Evolutionary conservation across 257 asterid species (phyloP).

Genomic region (Buddleja alternifolia): DNA sequence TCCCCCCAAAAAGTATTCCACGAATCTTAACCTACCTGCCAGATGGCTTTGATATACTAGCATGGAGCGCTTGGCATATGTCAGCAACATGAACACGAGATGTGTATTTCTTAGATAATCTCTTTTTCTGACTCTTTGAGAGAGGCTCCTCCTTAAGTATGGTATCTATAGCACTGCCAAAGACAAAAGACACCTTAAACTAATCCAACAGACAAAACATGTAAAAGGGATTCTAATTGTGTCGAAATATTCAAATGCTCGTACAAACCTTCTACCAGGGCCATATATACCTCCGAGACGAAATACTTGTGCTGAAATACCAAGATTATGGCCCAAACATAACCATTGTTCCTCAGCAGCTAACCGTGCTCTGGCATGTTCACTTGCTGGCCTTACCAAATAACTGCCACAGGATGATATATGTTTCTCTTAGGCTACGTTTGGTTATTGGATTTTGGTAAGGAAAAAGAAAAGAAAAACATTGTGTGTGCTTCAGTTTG

Average conservation of each 20-base stretch:
- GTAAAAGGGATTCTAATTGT: neutral
- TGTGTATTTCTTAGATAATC: conserved; percentile 62
- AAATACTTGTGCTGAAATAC: conserved; percentile 62
- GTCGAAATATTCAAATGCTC: neutral
- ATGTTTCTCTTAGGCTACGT: conserved; percentile 10
- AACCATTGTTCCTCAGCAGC: conserved; percentile 89
- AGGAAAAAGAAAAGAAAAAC: no score
- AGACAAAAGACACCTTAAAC: neutral
- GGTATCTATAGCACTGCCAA: conserved; percentile 85
- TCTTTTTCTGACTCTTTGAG: conserved; percentile 58
- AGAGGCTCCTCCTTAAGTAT: conserved; percentile 63
- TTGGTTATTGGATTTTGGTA: no score
- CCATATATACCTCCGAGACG: conserved; percentile 97
- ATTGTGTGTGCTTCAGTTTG: no score
- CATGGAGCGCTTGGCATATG: conserved; percentile 81
- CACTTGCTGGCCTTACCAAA: conserved; percentile 54
- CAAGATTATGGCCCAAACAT: conserved; percentile 54
- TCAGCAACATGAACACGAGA: conserved; percentile 90
- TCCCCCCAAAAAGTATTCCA: neutral
- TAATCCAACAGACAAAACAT: neutral
- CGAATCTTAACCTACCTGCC: conserved; percentile 44
- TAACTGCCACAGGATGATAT: conserved; percentile 47
- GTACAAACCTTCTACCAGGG: conserved; percentile 86
- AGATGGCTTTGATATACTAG: conserved; percentile 65
- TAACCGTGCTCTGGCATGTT: conserved; percentile 57